These are phyloP conservation scores for Stachybotrys chartarum DNA, from an alignment of 2,329 filamentous ascomycete genomes.

Conservation along the genomic window DNA sequence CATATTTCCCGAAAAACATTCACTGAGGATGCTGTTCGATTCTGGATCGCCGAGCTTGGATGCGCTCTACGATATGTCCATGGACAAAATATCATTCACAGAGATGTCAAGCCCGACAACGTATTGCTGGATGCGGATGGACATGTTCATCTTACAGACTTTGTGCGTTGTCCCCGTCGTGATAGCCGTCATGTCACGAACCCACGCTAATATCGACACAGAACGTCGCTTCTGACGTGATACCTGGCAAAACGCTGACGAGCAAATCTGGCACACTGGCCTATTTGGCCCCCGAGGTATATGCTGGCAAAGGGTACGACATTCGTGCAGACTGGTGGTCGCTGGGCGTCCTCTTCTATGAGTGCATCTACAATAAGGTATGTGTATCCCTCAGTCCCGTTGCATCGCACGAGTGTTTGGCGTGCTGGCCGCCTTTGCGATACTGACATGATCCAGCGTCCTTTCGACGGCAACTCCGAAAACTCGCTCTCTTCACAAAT, in stretches of 20 bases:
- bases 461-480: conserved; percentile 87
- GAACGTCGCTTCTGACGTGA: conserved; percentile 95
- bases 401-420: conserved; percentile 9
- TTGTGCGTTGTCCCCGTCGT: conserved; percentile 51
- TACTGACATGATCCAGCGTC: conserved; percentile 50
- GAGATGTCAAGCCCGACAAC: conserved; percentile 90
- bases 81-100: conserved; percentile 78
- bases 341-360: conserved; percentile 93
- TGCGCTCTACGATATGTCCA: conserved; percentile 88
- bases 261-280: conserved; percentile 96
- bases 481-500: conserved; percentile 74
- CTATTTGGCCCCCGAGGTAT: conserved; percentile 94
- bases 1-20: conserved; percentile 98
- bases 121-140: conserved; percentile 81
- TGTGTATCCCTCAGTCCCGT: conserved; percentile 11
- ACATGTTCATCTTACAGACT: conserved; percentile 95
- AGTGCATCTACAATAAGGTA: conserved; percentile 99
- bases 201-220: conserved; percentile 27
- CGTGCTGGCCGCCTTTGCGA: not conserved
- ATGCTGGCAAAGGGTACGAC: conserved; percentile 81
- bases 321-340: conserved; percentile 98
- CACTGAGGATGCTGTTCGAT: conserved; percentile 91
- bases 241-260: conserved; percentile 72
- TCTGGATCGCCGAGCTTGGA: conserved; percentile 93
- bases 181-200: not conserved